A percentile compares a stretch with the other conserved stretches of the same genome.
phyloP scores from a whole-genome alignment of 1,284 basidiomycete genomes.

The Cystobasidiaceae sp. region DNA sequence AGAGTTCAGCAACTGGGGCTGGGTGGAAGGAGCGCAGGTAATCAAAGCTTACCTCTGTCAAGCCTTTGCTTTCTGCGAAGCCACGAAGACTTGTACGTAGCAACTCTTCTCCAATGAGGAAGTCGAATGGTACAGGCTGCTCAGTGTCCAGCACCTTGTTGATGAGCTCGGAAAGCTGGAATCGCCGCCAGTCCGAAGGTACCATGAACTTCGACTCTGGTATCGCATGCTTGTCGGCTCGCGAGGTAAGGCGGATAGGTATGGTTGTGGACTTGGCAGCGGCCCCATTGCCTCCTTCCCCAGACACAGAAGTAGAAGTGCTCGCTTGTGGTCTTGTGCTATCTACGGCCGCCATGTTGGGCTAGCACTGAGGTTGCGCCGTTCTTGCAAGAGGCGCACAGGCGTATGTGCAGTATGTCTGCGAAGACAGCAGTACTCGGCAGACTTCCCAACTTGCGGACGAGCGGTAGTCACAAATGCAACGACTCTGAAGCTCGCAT shows the following conservation, averaged over 20 bases:
- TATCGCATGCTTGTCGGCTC: conserved; percentile 66
- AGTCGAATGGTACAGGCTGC: conserved; percentile 82
- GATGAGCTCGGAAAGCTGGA: conserved; percentile 94
- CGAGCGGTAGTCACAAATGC: too few relatives aligned
- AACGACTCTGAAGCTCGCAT: too few relatives aligned
- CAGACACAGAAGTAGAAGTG: conserved; percentile 6
- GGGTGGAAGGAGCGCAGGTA: too few relatives aligned
- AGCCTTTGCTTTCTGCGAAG: conserved; percentile 69
- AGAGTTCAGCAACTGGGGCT: neutral
- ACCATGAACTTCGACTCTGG: conserved; percentile 92
- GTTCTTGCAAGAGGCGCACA: too few relatives aligned
- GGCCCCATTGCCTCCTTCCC: neutral
- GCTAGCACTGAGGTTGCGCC: too few relatives aligned
- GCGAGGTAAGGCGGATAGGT: conserved; percentile 74
- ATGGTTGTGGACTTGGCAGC: conserved; percentile 36
- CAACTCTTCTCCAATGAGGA: conserved; percentile 76
- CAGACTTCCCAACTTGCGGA: too few relatives aligned
- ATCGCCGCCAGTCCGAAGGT: conserved; percentile 81
- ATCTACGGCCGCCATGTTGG: neutral
- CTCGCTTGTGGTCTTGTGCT: conserved; percentile 2
- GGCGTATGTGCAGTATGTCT: too few relatives aligned
- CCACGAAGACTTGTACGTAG: conserved; percentile 67
- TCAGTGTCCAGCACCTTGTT: conserved; percentile 74
- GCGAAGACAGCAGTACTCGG: too few relatives aligned
- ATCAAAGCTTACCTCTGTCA: conserved; percentile 39